These are phyloP conservation scores for Gossypium thurberi DNA, from an alignment of 345 rosid species.

Conservation along the genomic window DNA sequence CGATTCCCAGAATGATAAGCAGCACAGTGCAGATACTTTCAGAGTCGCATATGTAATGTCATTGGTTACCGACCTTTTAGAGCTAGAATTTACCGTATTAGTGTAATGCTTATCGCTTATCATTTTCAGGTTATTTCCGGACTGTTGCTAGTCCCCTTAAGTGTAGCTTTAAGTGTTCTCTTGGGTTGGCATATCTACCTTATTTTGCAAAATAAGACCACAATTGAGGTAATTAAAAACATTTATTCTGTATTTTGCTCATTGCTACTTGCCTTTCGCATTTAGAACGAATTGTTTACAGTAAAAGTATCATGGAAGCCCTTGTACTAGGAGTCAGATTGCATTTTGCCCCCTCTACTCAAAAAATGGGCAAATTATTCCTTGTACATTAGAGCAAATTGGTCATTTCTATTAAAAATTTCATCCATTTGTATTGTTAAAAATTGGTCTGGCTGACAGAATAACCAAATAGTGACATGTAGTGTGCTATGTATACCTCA, in stretches of 20 bases:
- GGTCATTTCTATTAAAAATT: too few species aligned
- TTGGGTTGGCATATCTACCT: conserved; percentile 90
- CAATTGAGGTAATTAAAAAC: conserved; percentile 60
- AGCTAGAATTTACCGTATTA: neutral
- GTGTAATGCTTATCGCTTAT: conserved; percentile 13
- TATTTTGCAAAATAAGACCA: conserved; percentile 75
- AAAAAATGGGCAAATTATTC: too few species aligned
- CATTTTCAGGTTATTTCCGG: conserved; percentile 61
- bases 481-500: too few species aligned
- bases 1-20: conserved; percentile 56
- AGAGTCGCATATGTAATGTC: conserved; percentile 60
- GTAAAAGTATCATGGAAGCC: too few species aligned
- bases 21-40: conserved; percentile 47
- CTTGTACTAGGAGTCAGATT: too few species aligned
- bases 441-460: too few species aligned
- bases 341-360: too few species aligned
- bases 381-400: too few species aligned
- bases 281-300: neutral
- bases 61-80: conserved; percentile 6
- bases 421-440: too few species aligned
- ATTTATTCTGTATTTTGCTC: conserved; percentile 3
- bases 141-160: conserved; percentile 59
- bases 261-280: neutral
- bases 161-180: conserved; percentile 57
- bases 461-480: too few species aligned